phyloP scores from a whole-genome alignment of 1,284 basidiomycete species.

The Caloboletus inedulis region DNA sequence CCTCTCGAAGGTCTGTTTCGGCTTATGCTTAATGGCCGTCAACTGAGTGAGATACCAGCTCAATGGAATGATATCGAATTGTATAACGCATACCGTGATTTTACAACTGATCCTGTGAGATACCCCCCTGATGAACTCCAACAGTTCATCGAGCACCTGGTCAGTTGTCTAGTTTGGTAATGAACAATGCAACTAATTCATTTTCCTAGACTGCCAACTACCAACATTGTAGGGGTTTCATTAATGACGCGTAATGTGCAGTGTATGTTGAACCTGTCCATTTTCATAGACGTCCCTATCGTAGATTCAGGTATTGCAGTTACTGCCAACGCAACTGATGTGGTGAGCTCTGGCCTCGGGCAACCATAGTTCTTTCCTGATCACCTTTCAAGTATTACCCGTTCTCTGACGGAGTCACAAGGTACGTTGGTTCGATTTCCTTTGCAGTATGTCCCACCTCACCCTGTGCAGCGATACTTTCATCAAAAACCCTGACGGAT shows the following conservation, averaged over 20 bases:
- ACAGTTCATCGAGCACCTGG: slow-evolving; percentile 61
- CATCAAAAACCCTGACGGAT: slow-evolving; percentile 64
- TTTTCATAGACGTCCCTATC: slow-evolving; percentile 41
- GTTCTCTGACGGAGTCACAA: slow-evolving; percentile 42
- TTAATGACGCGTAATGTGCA: background rate
- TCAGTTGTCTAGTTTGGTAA: slow-evolving; percentile 30
- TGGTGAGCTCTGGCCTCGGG: slow-evolving; percentile 30
- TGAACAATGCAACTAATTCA: background rate
- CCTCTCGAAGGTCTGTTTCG: slow-evolving; percentile 55
- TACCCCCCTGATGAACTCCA: slow-evolving; percentile 59
- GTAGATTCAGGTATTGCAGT: slow-evolving; percentile 39
- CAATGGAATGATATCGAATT: slow-evolving; percentile 81
- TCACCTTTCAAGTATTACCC: slow-evolving; percentile 41
- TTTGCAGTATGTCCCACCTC: background rate
- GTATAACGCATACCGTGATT: slow-evolving; percentile 64
- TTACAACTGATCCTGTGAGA: slow-evolving; percentile 63
- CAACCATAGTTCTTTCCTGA: background rate
- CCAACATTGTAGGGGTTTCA: slow-evolving; percentile 38
- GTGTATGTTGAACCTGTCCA: background rate
- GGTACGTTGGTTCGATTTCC: slow-evolving; percentile 27
- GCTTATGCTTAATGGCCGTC: background rate
- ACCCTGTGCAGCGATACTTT: slow-evolving; percentile 48
- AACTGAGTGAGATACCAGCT: slow-evolving; percentile 34
- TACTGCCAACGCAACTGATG: slow-evolving; percentile 40
- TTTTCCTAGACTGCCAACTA: slow-evolving; percentile 34